Conservation (phyloP, 257 asterid genomes). For the Solanum habrochaites region DNA sequence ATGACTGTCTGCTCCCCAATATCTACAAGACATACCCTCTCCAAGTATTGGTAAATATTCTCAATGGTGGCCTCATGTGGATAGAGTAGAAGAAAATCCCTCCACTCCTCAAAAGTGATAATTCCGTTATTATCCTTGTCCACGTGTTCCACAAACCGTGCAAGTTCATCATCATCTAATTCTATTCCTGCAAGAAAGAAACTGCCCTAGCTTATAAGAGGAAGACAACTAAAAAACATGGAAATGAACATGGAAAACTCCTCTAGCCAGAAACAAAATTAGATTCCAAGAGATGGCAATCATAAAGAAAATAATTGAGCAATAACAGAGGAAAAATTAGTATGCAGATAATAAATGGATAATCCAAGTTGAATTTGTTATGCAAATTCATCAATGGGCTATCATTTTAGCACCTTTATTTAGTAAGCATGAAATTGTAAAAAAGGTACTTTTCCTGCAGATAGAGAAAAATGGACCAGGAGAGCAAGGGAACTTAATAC, state of each 20-base stretch:
- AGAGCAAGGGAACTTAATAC: background rate
- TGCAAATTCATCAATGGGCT: background rate
- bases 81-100: conserved; percentile 86
- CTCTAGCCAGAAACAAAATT: background rate
- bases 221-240: background rate
- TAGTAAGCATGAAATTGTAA: background rate
- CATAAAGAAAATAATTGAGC: background rate
- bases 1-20: conserved; percentile 96
- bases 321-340: background rate
- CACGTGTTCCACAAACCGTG: conserved; percentile 90
- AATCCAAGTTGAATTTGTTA: background rate
- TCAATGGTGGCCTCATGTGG: conserved; percentile 96
- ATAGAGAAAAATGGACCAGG: background rate
- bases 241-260: background rate
- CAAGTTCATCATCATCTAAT: conserved; percentile 87
- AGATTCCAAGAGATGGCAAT: background rate
- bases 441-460: background rate
- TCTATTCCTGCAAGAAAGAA: conserved; percentile 85
- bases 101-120: conserved; percentile 97
- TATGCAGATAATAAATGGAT: background rate
- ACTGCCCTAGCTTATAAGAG: conserved; percentile 71
- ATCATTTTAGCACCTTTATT: background rate
- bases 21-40: conserved; percentile 88
- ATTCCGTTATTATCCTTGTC: conserved; percentile 95
- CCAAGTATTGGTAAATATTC: conserved; percentile 87